These are phyloP conservation scores for Penicillium atrosanguineum DNA, from an alignment of 495 filamentous ascomycete species.

Conservation along the genomic window DNA sequence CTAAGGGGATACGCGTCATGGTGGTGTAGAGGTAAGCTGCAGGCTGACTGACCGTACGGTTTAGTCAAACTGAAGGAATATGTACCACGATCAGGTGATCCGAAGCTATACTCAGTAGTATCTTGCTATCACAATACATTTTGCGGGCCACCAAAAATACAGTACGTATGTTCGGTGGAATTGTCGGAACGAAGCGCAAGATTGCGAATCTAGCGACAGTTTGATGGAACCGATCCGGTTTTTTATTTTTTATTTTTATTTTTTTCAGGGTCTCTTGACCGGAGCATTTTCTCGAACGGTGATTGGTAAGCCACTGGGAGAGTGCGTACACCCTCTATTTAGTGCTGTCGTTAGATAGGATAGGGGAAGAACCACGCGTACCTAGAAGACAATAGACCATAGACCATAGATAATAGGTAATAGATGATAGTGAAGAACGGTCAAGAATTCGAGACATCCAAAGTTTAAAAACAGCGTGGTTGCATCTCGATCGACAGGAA, in stretches of 20 bases:
- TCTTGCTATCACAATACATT: not conserved
- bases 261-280: constrained; percentile 16
- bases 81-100: not conserved
- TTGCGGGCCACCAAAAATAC: not conserved
- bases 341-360: not conserved
- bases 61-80: not conserved
- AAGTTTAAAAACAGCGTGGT: not conserved
- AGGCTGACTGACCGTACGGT: not conserved
- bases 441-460: too few relatives aligned
- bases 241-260: not conserved
- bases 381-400: too few relatives aligned
- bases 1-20: not conserved
- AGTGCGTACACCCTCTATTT: constrained; percentile 6
- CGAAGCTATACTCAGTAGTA: too few relatives aligned
- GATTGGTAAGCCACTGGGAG: constrained; percentile 9
- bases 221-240: constrained; percentile 8
- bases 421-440: too few relatives aligned
- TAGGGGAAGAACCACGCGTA: too few relatives aligned
- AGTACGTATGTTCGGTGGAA: constrained; percentile 10
- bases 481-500: constrained; percentile 20
- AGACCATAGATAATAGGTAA: too few relatives aligned
- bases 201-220: constrained; percentile 13
- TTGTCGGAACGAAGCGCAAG: constrained; percentile 16
- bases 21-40: not conserved
- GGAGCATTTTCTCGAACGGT: constrained; percentile 7